Evolutionary conservation across 2,329 filamentous ascomycete genomes (phyloP).

Genomic region (Arthrobotrys conoides): DNA sequence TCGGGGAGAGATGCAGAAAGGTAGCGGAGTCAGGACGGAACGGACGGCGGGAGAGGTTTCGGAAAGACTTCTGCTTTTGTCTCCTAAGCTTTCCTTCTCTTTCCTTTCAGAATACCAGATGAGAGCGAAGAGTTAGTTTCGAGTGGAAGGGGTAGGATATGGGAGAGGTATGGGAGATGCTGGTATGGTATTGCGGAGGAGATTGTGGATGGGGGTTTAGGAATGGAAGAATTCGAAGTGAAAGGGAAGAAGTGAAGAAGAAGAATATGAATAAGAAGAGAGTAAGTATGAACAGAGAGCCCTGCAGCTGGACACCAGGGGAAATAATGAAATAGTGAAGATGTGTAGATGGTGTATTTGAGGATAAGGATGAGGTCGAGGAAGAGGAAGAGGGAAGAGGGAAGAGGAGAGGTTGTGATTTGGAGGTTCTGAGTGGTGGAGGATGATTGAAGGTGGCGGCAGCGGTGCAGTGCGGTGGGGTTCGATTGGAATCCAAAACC

Average conservation of each 20-base stretch:
- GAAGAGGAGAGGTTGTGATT: conserved; percentile 7
- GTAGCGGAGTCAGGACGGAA: conserved; percentile 24
- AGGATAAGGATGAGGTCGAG: conserved; percentile 13
- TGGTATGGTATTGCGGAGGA: conserved; percentile 18
- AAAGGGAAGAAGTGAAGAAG: conserved; percentile 24
- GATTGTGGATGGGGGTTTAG: neutral
- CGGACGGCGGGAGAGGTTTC: conserved; percentile 1
- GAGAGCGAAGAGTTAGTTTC: conserved; percentile 51
- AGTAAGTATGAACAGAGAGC: neutral
- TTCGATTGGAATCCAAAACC: conserved; percentile 13
- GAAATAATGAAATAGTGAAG: neutral
- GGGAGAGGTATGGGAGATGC: neutral
- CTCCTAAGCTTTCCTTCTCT: neutral
- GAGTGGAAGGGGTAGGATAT: conserved; percentile 11
- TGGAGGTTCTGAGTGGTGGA: neutral
- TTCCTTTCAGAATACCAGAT: conserved; percentile 28
- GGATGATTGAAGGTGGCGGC: conserved; percentile 26
- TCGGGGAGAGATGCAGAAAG: neutral
- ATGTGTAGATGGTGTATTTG: neutral
- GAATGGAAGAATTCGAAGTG: conserved; percentile 8
- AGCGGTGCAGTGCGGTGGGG: conserved; percentile 38
- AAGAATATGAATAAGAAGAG: conserved; percentile 5
- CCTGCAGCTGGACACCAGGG: neutral
- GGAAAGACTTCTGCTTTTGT: neutral
- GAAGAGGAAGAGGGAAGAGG: conserved; percentile 4